Conservation (phyloP, 2,329 filamentous ascomycete species). For the Chaetomium sp. region DNA sequence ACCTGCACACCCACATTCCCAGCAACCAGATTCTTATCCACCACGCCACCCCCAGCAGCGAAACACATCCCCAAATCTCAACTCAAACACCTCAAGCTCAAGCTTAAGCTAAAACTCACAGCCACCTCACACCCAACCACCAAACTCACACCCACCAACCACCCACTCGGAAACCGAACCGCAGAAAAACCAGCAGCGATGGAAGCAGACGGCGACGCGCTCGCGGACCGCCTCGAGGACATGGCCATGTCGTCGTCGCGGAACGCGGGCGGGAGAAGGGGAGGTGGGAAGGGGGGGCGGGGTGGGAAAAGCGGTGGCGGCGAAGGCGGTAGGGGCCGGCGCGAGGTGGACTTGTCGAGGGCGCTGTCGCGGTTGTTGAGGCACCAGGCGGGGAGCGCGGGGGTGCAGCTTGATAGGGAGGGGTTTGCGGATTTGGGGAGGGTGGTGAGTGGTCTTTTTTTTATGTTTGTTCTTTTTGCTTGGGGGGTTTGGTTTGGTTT, state of each 20-base stretch:
- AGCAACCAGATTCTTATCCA: background rate
- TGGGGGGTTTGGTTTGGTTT: background rate
- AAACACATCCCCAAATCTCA: background rate
- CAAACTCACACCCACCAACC: background rate
- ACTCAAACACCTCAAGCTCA: background rate
- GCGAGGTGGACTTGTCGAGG: constrained; percentile 55
- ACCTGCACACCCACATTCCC: background rate
- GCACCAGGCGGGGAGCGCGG: constrained; percentile 59
- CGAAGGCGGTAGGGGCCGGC: constrained; percentile 40
- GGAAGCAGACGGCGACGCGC: background rate
- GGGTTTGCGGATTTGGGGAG: constrained; percentile 61
- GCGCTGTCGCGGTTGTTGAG: constrained; percentile 57
- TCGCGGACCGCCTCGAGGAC: constrained; percentile 30
- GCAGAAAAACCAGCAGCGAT: background rate
- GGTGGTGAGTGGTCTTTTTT: constrained; percentile 54
- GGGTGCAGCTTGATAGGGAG: constrained; percentile 59
- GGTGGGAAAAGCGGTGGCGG: constrained; percentile 35
- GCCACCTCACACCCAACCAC: background rate
- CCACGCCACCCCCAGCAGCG: background rate
- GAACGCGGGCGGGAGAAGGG: background rate
- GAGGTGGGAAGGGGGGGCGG: constrained; percentile 37
- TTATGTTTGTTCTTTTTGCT: constrained; percentile 7
- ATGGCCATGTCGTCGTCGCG: constrained; percentile 23
- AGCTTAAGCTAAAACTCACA: background rate
- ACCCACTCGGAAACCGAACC: background rate